Evolutionary conservation across 306 rosid species (phyloP), one percentile per base, ranked within the genome.

Genomic region (Corylus avellana): DNA sequence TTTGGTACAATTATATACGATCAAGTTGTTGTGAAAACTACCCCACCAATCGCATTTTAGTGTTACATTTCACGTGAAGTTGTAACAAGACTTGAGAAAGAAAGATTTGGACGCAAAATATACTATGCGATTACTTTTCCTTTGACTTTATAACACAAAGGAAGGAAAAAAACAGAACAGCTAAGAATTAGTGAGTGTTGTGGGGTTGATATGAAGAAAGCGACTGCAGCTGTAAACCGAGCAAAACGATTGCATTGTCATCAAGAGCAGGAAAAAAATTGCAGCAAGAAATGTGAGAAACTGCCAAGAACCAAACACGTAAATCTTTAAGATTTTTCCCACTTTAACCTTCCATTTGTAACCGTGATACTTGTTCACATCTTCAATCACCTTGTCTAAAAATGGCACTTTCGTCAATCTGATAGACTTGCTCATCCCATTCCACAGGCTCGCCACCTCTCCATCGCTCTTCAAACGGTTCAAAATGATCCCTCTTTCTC

Each of bases 311-410:
- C 90, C 81, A 56, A 90, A 81, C 67, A 92, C 88, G 68, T 86
- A 87, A 20, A 27, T 47, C 84, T 86, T 83, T 67, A 94, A 63
- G n/a, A 84, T 80, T 17, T 86, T 90, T 76, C 61, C 49, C 58
- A 76, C 56, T 62, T 88, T 90, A 12, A 92, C 96, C 86, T 79
- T 89, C 88, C 91, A 81, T 79, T 83, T 90, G 2, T 92, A 63
- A 58, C 85, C 71, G 54, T 94, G 61, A 73, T 87, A 81, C 84
- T 81, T 91, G 87, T 94, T 94, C 63, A 87, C 90, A 81, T 94
- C 96, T 77, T 90, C 92, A 78, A 94, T 92, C 10, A 76, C 87
- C 81, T 89, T 88, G 70, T 94, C 98, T 84, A 94, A 81, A 29
- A 73, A 85, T 42, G 86, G 67, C 27, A 94, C 97, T 79, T 72